phyloP scores from a whole-genome alignment of 345 rosid genomes.

The Mangifera indica region DNA sequence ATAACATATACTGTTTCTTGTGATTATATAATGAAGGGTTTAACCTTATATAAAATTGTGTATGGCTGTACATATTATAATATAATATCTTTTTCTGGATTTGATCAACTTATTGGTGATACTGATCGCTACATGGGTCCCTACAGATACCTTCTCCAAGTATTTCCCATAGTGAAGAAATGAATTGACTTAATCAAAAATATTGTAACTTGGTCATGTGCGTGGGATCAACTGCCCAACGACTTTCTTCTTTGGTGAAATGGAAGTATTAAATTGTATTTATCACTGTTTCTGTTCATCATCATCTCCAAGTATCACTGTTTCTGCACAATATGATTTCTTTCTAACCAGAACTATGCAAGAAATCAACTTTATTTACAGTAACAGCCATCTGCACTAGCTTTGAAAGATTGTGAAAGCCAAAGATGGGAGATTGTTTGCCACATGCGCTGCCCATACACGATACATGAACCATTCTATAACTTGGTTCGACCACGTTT shows the following conservation, averaged over 20 bases:
- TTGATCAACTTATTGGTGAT: too few relatives aligned
- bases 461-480: not conserved
- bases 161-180: not conserved
- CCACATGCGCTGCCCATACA: slow-evolving; percentile 38
- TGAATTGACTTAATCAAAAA: not conserved
- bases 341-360: not conserved
- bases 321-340: not conserved
- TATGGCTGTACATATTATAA: too few relatives aligned
- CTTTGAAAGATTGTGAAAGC: not conserved
- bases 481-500: slow-evolving; percentile 13
- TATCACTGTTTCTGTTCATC: not conserved
- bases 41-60: not conserved
- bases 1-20: not conserved
- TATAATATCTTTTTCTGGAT: not conserved
- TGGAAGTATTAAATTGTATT: slow-evolving; percentile 2
- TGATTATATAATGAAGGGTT: too few relatives aligned
- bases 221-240: slow-evolving; percentile 7
- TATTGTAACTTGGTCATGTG: not conserved
- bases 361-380: not conserved
- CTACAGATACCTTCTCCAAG: not conserved
- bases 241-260: slow-evolving; percentile 16
- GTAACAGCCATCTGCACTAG: not conserved
- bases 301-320: not conserved
- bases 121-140: not conserved
- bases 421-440: slow-evolving; percentile 17